Base-by-base conservation (phyloP, 257 asterid species). In the Coffea eugenioides region DNA sequence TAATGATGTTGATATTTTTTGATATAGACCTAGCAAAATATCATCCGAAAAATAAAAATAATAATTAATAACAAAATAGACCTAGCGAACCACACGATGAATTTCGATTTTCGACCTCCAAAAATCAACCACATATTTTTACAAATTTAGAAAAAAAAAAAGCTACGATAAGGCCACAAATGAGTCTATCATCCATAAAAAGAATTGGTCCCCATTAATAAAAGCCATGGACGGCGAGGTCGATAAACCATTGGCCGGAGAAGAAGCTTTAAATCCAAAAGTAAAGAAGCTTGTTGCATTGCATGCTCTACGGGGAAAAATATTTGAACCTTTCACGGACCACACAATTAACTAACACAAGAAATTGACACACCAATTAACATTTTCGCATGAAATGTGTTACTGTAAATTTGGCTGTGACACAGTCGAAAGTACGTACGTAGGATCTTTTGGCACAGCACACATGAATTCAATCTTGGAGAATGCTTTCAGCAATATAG, bases 51-150 rank as follows among this genome's bases (percentile, higher is more conserved):
- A 39, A 39, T 31, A 31, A 39, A 39, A 39, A 39, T 2, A 39
- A 39, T 39, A 39, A 39, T 3, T 39, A 39, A 39, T 39, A 39
- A 2, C 34, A 12, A 36, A 69, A 15, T 2, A 51, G 45, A n/a
- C 54, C 3, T 48, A 71, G 34, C 23, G 27, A 10, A 49, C 74
- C 80, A 77, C 73, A 39, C 31, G 34, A 54, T 23, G 45, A 48
- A 54, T 78, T 69, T 46, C 43, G 45, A 48, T 39, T 78, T 69
- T 46, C 27, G 70, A 57, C 70, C 75, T 70, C 71, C 71, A 11
- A 71, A 61, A 79, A 57, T 61, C 16, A 43, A 0, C 68, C 61
- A 69, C 56, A 36, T 23, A 51, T 73, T 73, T 51, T 51, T 48
- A 73, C 65, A 9, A 73, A 31, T 73, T 16, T 18, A 27, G 3